Conservation (phyloP, 2,329 filamentous ascomycete genomes). For the Aspergillus novofumigatus region DNA sequence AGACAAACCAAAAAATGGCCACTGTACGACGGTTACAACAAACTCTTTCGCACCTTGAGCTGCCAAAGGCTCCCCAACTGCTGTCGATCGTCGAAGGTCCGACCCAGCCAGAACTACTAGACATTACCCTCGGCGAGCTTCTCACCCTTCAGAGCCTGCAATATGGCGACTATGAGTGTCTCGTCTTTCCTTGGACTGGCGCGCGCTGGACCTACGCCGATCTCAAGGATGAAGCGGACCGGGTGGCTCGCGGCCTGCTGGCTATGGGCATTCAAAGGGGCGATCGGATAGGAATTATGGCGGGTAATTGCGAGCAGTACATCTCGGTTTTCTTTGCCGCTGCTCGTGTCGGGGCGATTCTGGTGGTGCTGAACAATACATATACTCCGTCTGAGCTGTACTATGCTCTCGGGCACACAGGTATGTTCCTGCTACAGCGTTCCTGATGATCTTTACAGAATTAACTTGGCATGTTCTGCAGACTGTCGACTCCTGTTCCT, state of each 20-base stretch:
- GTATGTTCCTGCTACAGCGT: slow-evolving; percentile 38
- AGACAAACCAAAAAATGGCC: slow-evolving; percentile 15
- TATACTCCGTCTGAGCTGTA: slow-evolving; percentile 70
- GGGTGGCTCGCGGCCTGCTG: slow-evolving; percentile 62
- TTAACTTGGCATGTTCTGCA: slow-evolving; percentile 23
- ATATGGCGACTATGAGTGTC: slow-evolving; percentile 62
- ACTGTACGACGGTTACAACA: slow-evolving; percentile 28
- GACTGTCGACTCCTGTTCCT: slow-evolving; percentile 72
- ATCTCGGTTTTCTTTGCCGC: slow-evolving; percentile 69
- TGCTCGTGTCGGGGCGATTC: slow-evolving; percentile 60
- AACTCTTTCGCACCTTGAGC: slow-evolving; percentile 27
- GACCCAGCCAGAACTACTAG: slow-evolving; percentile 63
- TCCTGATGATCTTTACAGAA: background rate
- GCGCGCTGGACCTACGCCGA: slow-evolving; percentile 69
- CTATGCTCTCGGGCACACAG: slow-evolving; percentile 67
- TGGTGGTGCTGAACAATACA: slow-evolving; percentile 78
- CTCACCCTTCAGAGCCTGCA: slow-evolving; percentile 66
- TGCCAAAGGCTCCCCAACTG: slow-evolving; percentile 12
- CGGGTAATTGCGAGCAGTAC: slow-evolving; percentile 56
- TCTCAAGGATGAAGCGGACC: slow-evolving; percentile 58
- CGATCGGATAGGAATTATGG: slow-evolving; percentile 72
- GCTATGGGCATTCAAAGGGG: slow-evolving; percentile 63
- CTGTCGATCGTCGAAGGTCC: slow-evolving; percentile 64
- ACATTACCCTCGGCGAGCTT: slow-evolving; percentile 68
- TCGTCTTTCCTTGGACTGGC: slow-evolving; percentile 72